phyloP scores from a whole-genome alignment of 192 early-diverging fungal species.

The Umbelopsis sp. region DNA sequence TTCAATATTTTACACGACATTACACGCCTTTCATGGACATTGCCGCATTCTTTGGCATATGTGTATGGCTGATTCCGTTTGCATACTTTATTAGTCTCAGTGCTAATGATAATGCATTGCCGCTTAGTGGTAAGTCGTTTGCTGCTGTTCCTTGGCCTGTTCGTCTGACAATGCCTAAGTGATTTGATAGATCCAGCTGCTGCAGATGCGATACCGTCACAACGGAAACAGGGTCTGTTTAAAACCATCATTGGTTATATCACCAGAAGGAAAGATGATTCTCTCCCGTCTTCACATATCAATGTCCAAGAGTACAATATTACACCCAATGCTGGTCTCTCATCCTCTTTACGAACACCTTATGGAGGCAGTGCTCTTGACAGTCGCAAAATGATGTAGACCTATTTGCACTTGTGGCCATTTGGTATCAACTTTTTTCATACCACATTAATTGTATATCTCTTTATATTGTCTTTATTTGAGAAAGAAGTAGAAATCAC shows the following conservation, averaged over 20 bases:
- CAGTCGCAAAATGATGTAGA: conserved; percentile 13
- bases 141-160: too few species aligned
- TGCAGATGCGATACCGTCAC: conserved; percentile 24
- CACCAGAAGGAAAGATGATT: neutral
- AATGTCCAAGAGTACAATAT: conserved; percentile 12
- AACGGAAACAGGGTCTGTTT: conserved; percentile 31
- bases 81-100: conserved; percentile 90
- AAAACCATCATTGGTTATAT: conserved; percentile 29
- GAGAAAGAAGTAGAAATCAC: neutral
- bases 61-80: conserved; percentile 94
- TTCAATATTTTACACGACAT: conserved; percentile 80
- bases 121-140: conserved; percentile 47
- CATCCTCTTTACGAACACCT: neutral
- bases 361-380: neutral
- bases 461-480: neutral
- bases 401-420: neutral
- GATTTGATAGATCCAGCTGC: conserved; percentile 18
- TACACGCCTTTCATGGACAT: conserved; percentile 79
- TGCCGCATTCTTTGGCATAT: conserved; percentile 90
- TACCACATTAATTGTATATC: neutral
- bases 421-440: neutral
- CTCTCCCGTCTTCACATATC: conserved; percentile 1
- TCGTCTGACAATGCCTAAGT: neutral
- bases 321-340: neutral
- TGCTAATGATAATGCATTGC: conserved; percentile 86